Percentiles rank a stretch among this genome's conserved stretches.
Conservation (phyloP, 345 rosid species). For the Pugionium cornutum region DNA sequence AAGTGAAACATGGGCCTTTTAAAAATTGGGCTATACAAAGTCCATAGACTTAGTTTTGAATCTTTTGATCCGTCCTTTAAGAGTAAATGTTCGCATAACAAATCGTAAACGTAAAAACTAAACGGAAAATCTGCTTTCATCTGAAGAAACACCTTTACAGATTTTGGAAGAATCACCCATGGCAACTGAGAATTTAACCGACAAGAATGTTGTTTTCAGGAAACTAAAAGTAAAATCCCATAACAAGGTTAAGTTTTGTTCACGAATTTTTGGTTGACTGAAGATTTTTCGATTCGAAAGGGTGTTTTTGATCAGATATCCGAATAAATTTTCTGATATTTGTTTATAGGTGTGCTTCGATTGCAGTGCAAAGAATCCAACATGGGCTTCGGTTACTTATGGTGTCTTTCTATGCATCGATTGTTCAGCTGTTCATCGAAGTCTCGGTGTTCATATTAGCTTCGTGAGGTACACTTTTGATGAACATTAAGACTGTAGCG, state of each 20-base stretch:
- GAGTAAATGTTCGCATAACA: no score
- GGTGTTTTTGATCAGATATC: constrained; percentile 31
- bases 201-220: constrained; percentile 72
- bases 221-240: constrained; percentile 85
- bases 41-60: no score
- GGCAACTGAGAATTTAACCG: constrained; percentile 67
- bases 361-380: constrained; percentile 94
- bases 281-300: background rate
- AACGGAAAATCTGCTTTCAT: background rate
- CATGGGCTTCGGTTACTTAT: constrained; percentile 96
- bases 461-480: constrained; percentile 67
- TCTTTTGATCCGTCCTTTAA: no score
- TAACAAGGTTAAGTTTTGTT: constrained; percentile 62
- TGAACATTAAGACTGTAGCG: background rate
- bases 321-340: no score
- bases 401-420: constrained; percentile 97
- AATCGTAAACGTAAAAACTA: background rate
- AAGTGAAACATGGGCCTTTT: no score
- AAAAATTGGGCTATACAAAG: no score
- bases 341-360: constrained; percentile 78
- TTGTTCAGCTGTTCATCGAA: constrained; percentile 95
- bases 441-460: constrained; percentile 94
- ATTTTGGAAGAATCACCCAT: constrained; percentile 29
- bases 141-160: background rate
- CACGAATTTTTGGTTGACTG: background rate